Evolutionary conservation across 305 asterid genomes (phyloP), one percentile per base, ranked within the genome.

Genomic region (Fraxinus baroniana): DNA sequence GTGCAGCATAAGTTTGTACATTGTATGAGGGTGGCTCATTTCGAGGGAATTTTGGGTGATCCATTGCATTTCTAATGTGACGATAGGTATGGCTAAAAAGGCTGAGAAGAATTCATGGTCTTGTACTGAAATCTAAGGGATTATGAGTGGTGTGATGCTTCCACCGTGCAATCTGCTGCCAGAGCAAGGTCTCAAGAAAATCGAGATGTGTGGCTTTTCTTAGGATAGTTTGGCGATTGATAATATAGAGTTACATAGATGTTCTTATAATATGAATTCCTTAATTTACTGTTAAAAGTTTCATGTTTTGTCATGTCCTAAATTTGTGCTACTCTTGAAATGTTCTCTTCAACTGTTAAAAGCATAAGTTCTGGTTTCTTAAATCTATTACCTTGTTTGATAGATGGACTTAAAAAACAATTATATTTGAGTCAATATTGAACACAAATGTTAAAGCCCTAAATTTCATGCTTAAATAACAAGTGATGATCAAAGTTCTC

Each of bases 51-150:
- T 10, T 82, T 95, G 0, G 97, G 95, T 0, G 91, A 92, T 83
- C 88, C 95, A 0, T 94, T 92, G 97, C 86, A 86, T 94, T 75
- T 93, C 94, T 1, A 94, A 94, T 80, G 92, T 87, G 30, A 93
- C 92, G 0, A 93, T 93, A 32, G 85, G 86, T 33, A 36, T 91
- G 93, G 91, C 92, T 0, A 76, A 92, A 90, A 92, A 91, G 89
- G 91, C 92, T 0, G 71, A 92, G 90, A 92, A 91, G 89, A 79
- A 87, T 57, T 94, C 93, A 7, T 92, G 87, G 91, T 79, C 84
- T 17, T 89, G 90, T 68, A 66, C 85, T 35, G 93, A 91, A 4
- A 79, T 92, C 49, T 79, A 85, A 37, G 97, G 97, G 33, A 78
- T 87, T 24, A 86, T 87, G 55, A 86, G 90, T 3, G 86, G 89